Conservation (phyloP, 2,329 filamentous ascomycete genomes). For the Exophiala xenobiotica region DNA sequence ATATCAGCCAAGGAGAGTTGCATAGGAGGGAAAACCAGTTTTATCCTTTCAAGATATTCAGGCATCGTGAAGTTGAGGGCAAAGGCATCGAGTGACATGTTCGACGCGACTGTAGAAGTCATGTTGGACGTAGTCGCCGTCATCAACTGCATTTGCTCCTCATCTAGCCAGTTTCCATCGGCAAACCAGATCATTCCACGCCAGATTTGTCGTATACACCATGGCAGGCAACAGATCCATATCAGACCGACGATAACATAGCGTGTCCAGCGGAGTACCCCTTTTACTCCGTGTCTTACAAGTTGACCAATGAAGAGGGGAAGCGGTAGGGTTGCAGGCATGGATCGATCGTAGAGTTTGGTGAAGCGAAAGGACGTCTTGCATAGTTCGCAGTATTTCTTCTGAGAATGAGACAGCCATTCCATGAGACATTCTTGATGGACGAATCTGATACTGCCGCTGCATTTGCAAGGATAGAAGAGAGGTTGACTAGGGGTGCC, state of each 20-base stretch:
- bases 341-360: constrained; percentile 91
- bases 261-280: constrained; percentile 74
- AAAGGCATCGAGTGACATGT: not conserved
- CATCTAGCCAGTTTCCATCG: constrained; percentile 65
- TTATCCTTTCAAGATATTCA: constrained; percentile 18
- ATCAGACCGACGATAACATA: constrained; percentile 76
- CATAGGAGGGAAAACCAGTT: constrained; percentile 20
- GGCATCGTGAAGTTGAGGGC: constrained; percentile 8
- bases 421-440: constrained; percentile 98
- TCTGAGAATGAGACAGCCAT: constrained; percentile 97
- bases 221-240: constrained; percentile 87
- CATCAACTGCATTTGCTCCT: constrained; percentile 6
- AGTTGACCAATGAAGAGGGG: constrained; percentile 79
- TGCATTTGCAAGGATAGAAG: constrained; percentile 98
- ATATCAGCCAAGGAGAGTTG: constrained; percentile 21
- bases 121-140: constrained; percentile 9
- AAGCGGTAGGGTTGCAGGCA: constrained; percentile 80
- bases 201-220: constrained; percentile 89
- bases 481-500: constrained; percentile 77
- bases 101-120: constrained; percentile 1
- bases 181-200: constrained; percentile 91
- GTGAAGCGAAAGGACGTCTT: constrained; percentile 98
- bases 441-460: constrained; percentile 96
- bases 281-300: constrained; percentile 67
- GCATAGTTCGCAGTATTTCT: constrained; percentile 99